Conservation (phyloP, 106 monocot species). For the Dioscorea alata region DNA sequence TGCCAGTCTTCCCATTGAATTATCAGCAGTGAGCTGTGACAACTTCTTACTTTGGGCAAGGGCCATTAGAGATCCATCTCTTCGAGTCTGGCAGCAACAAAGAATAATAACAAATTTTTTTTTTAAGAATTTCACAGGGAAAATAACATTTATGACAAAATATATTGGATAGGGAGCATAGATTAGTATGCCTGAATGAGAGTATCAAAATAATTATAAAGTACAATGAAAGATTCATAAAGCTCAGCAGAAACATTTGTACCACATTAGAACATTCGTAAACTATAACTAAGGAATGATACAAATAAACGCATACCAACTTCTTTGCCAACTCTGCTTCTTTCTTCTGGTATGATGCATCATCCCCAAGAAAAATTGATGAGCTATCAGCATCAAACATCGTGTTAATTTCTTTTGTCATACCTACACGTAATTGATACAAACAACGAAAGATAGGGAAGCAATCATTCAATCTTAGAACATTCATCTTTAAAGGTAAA, state of each 20-base stretch:
- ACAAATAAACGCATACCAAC: conserved; percentile 42
- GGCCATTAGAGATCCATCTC: conserved; percentile 86
- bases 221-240: no score
- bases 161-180: no score
- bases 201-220: no score
- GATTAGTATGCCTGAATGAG: no score
- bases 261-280: no score
- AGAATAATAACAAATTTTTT: not conserved
- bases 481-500: no score
- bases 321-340: conserved; percentile 82
- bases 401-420: conserved; percentile 87
- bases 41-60: conserved; percentile 94
- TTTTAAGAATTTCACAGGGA: no score
- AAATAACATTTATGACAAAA: no score
- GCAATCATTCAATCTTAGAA: no score
- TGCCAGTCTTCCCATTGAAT: conserved; percentile 99
- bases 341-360: conserved; percentile 56
- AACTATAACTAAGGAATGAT: no score
- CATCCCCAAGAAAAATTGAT: conserved; percentile 57
- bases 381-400: conserved; percentile 81
- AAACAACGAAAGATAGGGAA: no score
- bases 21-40: conserved; percentile 93
- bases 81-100: conserved; percentile 60
- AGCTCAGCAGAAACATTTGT: no score
- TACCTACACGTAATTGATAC: conserved; percentile 46